Evolutionary conservation across 2,329 filamentous ascomycete species (phyloP).

Genomic region (Periconia sp.): DNA sequence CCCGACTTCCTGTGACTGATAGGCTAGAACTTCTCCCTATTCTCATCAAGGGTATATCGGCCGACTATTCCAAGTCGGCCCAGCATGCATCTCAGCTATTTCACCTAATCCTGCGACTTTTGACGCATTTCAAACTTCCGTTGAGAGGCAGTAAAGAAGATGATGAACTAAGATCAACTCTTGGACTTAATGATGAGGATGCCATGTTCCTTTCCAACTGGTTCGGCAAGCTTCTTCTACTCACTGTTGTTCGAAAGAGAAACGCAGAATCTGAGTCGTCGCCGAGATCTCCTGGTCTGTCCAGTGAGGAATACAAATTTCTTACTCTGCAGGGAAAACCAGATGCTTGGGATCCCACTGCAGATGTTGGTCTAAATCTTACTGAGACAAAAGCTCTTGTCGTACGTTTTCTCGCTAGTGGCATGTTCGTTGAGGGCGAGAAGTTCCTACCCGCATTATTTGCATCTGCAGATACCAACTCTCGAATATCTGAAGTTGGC

Average conservation of each 20-base stretch:
- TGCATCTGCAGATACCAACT: constrained; percentile 82
- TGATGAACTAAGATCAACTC: constrained; percentile 65
- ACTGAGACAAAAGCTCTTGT: constrained; percentile 73
- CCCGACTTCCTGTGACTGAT: constrained; percentile 65
- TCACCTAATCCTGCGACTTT: constrained; percentile 78
- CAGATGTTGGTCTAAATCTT: constrained; percentile 68
- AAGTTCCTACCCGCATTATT: constrained; percentile 84
- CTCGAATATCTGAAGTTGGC: constrained; percentile 79
- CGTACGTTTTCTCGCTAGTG: constrained; percentile 77
- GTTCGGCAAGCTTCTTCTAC: constrained; percentile 78
- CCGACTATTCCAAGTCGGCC: constrained; percentile 61
- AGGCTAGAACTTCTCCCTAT: constrained; percentile 75
- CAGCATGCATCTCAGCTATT: constrained; percentile 72
- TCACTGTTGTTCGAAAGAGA: constrained; percentile 53
- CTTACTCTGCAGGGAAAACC: constrained; percentile 70
- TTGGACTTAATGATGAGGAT: constrained; percentile 75
- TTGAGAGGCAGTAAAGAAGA: constrained; percentile 81
- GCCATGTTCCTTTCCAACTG: constrained; percentile 74
- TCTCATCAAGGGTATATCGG: constrained; percentile 70
- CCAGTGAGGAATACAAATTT: constrained; percentile 70
- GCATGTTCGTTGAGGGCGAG: constrained; percentile 82
- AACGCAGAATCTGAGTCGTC: constrained; percentile 46
- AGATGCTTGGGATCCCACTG: constrained; percentile 69
- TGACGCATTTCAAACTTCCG: constrained; percentile 75
- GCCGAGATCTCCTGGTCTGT: constrained; percentile 65